Conservation (phyloP, 441 rosid species). For the Jatropha multifida region DNA sequence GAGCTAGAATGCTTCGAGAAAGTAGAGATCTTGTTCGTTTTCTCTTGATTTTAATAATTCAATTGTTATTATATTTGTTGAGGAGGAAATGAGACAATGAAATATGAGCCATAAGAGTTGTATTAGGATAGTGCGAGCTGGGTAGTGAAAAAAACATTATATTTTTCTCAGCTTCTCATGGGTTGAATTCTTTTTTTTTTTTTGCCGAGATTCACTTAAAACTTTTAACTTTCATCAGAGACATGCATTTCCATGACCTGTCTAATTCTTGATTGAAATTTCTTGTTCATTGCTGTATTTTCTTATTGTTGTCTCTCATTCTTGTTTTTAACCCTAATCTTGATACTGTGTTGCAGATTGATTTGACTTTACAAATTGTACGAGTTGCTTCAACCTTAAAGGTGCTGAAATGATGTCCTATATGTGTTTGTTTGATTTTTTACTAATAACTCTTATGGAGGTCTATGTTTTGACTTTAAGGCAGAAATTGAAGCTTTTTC, state of each 20-base stretch:
- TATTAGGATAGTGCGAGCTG: not conserved
- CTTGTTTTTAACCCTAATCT: not conserved
- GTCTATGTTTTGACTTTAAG: not conserved
- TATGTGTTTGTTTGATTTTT: not conserved
- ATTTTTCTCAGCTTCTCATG: no score
- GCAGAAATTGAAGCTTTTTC: not conserved
- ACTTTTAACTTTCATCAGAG: not conserved
- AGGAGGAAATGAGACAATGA: not conserved
- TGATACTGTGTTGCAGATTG: constrained; percentile 56
- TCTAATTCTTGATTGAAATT: not conserved
- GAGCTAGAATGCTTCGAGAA: not conserved
- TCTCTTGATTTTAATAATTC: not conserved
- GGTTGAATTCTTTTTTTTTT: not conserved
- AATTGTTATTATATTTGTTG: not conserved
- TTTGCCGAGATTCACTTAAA: not conserved
- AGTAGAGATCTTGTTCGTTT: constrained; percentile 7
- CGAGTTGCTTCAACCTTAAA: constrained; percentile 68
- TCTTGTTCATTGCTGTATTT: not conserved
- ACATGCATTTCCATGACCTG: not conserved
- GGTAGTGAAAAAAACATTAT: not conserved
- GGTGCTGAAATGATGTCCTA: constrained; percentile 39
- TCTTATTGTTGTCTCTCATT: not conserved
- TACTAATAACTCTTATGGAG: not conserved
- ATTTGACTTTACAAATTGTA: constrained; percentile 74
- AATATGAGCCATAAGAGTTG: not conserved